phyloP scores from a whole-genome alignment of 768 basidiomycete species.

The Auricularia cornea region DNA sequence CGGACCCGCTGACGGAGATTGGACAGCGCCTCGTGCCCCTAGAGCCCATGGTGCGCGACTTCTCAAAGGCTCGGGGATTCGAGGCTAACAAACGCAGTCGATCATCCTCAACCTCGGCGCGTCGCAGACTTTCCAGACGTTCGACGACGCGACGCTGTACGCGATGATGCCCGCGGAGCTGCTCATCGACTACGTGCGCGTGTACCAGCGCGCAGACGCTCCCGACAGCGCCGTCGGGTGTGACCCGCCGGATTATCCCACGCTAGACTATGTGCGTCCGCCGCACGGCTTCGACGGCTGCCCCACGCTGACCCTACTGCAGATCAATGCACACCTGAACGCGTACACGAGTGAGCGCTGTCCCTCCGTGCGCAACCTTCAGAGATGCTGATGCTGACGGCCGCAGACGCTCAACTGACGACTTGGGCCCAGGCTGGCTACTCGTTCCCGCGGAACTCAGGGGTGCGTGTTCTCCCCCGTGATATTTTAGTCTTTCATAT shows the following conservation, averaged over 20 bases:
- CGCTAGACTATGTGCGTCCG: constrained; percentile 47
- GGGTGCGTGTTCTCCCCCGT: background rate
- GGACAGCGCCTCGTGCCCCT: constrained; percentile 65
- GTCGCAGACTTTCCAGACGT: constrained; percentile 64
- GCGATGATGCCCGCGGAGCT: constrained; percentile 62
- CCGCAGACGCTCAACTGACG: constrained; percentile 18
- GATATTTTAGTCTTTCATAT: background rate
- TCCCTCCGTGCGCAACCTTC: background rate
- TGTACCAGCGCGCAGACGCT: constrained; percentile 71
- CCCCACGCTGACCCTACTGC: background rate
- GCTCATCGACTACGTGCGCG: constrained; percentile 84
- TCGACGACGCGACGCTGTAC: constrained; percentile 58
- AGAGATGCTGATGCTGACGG: background rate
- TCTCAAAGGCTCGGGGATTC: too few relatives aligned
- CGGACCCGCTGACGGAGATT: constrained; percentile 52
- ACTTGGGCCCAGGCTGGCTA: constrained; percentile 25
- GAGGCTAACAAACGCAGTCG: too few relatives aligned
- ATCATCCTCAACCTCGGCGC: constrained; percentile 82
- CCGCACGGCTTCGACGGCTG: constrained; percentile 24
- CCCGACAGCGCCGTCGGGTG: constrained; percentile 61
- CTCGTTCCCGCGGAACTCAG: constrained; percentile 22
- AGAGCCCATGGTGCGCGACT: constrained; percentile 90
- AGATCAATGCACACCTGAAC: constrained; percentile 58
- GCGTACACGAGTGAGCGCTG: constrained; percentile 36
- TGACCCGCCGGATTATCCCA: constrained; percentile 70